Evolutionary conservation across 176 grass and related monocot genomes (phyloP), one percentile per base, ranked within the genome.

Genomic region (Aegilops umbellulata): DNA sequence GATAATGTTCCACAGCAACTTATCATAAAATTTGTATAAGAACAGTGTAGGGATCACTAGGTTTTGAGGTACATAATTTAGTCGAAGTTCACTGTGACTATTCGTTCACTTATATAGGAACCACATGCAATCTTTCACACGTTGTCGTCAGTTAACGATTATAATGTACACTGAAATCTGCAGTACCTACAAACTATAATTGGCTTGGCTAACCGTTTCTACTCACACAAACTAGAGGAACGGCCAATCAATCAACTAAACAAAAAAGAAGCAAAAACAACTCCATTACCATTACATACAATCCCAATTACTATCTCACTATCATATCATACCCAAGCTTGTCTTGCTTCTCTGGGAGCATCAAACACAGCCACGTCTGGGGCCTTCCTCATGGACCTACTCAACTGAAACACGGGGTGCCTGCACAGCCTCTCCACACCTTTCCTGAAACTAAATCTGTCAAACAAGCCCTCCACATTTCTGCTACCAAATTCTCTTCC

Each of bases 351-450:
- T 79, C 77, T 82, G 19, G 74, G 76, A 75, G 86, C 87, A 87
- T 94, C 89, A n/a, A 95, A 86, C 30, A 80, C 87, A 66, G 78
- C 69, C 29, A 78, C 87, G 26, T 99, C 94, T 78, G 83, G 42
- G 20, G 90, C 62, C 76, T 99, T 93, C 83, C 92, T 99, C 85
- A 89, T 78, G 74, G 92, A 94, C 71, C 87, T 93, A 84, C 88
- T 94, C 80, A 99, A 74, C 24, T 99, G 94, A 67, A 99, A 97
- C 75, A 99, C 97, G 1, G 97, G 94, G 60, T 99, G 94, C 80
- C 92, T 81, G 73, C 94, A 94, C 34, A 99, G 89, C 82, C 90
- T 99, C 78, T 86, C 79, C 5, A 99, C 93, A 64, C 90, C 97
- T 90, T 94, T 99, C 91, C 94, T 97, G 87, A 97, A 94, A 79